Base-by-base conservation (phyloP, 2,329 filamentous ascomycete species). In the Falciphora oryzae region DNA sequence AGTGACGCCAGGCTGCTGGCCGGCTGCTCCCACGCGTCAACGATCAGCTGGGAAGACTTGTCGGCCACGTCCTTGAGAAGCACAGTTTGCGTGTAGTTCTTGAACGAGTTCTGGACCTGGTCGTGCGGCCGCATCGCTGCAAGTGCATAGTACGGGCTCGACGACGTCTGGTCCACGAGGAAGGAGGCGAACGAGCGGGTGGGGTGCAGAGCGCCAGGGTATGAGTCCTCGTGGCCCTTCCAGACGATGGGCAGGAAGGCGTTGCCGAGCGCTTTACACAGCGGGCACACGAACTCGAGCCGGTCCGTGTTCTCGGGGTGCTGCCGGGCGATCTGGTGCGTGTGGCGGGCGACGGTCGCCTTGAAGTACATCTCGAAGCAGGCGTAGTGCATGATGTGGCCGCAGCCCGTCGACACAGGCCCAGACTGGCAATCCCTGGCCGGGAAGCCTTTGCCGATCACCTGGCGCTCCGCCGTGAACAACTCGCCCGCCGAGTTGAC, bases 371-470 rank as follows among this genome's bases (percentile, higher is more conserved):
- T 86, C 71, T 97, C 93, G 73, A 99, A 99, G 77, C 95, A 99
- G 69, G 86, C 88, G 74, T 91, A 98, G 75, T 99, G 95, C 95
- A 99, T 99, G 72, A 99, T 96, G 75, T 99, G 95, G 3, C 95
- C 95, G 75, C 95, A 99, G 13, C 94, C 92, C 50, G 91, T 91
- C 14, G 93, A 91, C 1, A 98, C 89, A 0, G 94, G 91, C 0
- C 93, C 95, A 25, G 85, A 81, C 32, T 84, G 82, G 44, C 87
- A 87, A 57, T 87, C 82, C 13, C 83, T 80, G 8, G 87, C 82
- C 3, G 92, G 89, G 72, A 96, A 99, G 0, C 95, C 95, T 75
- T 93, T 96, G 38, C 94, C 93, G 61, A 99, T 85, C 7, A 88
- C 88, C 76, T 96, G 90, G 61, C 90, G 86, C 74, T 96, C 92